These are phyloP conservation scores for Solanum chacoense DNA, from an alignment of 305 asterid species.

Conservation along the genomic window DNA sequence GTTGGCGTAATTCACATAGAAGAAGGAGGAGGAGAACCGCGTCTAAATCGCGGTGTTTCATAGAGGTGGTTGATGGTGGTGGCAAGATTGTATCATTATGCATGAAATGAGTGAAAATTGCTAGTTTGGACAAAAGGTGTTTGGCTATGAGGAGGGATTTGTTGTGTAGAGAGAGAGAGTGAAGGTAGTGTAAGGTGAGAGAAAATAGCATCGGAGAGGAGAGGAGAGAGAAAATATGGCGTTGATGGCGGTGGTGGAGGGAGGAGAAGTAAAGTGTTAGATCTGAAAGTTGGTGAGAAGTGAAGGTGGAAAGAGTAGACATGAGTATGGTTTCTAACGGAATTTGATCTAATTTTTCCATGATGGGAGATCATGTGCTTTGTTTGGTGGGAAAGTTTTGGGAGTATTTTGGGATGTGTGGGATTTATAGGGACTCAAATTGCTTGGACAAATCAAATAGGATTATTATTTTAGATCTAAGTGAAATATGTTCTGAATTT, in stretches of 20 bases:
- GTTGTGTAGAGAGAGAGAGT: constrained; percentile 64
- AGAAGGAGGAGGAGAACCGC: constrained; percentile 63
- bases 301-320: constrained; percentile 54
- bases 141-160: constrained; percentile 77
- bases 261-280: constrained; percentile 57
- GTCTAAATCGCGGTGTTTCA: constrained; percentile 64
- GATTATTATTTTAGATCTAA: background rate
- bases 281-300: constrained; percentile 38
- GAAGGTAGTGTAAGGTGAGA: constrained; percentile 79
- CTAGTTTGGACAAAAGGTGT: constrained; percentile 54
- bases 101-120: constrained; percentile 28
- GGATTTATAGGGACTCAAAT: background rate
- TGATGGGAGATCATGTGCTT: constrained; percentile 25
- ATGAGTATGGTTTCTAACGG: constrained; percentile 31
- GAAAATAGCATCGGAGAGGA: constrained; percentile 59
- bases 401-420: background rate
- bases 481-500: background rate
- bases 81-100: constrained; percentile 2
- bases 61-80: constrained; percentile 14
- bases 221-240: constrained; percentile 59
- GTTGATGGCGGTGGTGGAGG: constrained; percentile 49
- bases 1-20: constrained; percentile 74
- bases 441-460: background rate
- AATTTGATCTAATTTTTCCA: constrained; percentile 15
- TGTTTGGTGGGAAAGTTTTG: background rate